Conservation (phyloP, 1,139 yeast species). For the Hyphopichia burtonii region DNA sequence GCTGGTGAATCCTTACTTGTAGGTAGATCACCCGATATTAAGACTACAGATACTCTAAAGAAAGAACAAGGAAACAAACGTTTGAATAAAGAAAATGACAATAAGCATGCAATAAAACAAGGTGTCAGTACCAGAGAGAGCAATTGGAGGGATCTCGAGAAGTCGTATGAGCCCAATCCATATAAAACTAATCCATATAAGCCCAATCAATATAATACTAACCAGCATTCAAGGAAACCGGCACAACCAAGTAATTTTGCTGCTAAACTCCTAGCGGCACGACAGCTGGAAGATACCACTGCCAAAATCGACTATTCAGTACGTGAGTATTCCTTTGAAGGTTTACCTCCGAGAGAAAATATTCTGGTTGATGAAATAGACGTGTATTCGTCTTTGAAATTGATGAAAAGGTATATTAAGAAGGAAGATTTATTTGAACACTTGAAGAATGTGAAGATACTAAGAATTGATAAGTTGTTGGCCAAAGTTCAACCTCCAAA, state of each 20-base stretch:
- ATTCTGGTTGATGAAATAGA: slow-evolving; percentile 16
- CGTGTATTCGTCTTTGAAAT: slow-evolving; percentile 11
- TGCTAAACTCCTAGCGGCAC: slow-evolving; percentile 12
- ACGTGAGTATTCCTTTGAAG: slow-evolving; percentile 21
- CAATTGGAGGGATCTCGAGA: too few relatives aligned
- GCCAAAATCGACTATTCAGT: slow-evolving; percentile 17
- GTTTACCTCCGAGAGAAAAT: slow-evolving; percentile 7
- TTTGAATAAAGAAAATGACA: too few relatives aligned
- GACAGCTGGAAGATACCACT: slow-evolving; percentile 2
- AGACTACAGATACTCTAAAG: too few relatives aligned
- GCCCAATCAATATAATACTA: neutral
- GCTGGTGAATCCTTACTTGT: neutral
- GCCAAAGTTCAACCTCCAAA: slow-evolving; percentile 70
- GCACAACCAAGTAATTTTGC: slow-evolving; percentile 9
- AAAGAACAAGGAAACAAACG: too few relatives aligned
- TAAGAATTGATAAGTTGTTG: slow-evolving; percentile 55
- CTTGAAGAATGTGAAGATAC: slow-evolving; percentile 47
- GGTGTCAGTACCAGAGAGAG: too few relatives aligned
- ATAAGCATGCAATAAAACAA: too few relatives aligned
- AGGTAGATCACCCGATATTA: neutral
- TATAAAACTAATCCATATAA: neutral
- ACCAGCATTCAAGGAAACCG: neutral
- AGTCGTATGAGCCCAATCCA: neutral
- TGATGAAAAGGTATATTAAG: slow-evolving; percentile 46
- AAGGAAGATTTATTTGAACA: slow-evolving; percentile 26